Evolutionary conservation across 805 yeast genomes (phyloP).

Genomic region (Yamadazyma phyllophila): DNA sequence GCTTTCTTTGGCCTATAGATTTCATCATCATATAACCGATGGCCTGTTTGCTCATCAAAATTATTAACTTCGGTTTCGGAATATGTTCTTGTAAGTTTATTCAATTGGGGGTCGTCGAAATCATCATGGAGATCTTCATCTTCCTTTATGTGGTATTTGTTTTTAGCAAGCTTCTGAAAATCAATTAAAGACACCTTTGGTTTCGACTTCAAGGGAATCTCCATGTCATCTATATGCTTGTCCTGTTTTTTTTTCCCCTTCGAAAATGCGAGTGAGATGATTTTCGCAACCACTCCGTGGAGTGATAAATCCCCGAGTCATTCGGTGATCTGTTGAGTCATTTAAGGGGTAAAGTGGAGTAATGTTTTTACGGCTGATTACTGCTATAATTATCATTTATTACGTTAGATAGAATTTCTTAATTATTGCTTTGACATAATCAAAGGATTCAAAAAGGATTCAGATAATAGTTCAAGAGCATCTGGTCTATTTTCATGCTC

Average conservation of each 20-base stretch:
- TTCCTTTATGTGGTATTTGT: conserved; percentile 17
- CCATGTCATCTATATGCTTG: conserved; percentile 21
- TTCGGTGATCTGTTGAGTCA: not conserved
- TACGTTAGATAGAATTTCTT: not conserved
- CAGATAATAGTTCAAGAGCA: conserved; percentile 66
- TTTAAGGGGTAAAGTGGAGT: not conserved
- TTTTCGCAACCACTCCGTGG: conserved; percentile 5
- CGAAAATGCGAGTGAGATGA: conserved; percentile 5
- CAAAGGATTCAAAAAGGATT: conserved; percentile 55
- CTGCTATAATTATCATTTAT: not conserved
- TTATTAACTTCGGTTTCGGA: conserved; percentile 66
- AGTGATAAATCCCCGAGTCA: not conserved
- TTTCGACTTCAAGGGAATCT: conserved; percentile 39
- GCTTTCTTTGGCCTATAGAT: conserved; percentile 42
- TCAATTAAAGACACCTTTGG: conserved; percentile 39
- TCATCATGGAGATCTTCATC: not conserved
- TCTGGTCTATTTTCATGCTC: conserved; percentile 73
- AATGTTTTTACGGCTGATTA: not conserved
- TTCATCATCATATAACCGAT: conserved; percentile 52
- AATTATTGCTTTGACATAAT: conserved; percentile 37
- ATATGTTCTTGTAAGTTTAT: conserved; percentile 50
- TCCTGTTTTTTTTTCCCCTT: not conserved
- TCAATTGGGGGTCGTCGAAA: conserved; percentile 11
- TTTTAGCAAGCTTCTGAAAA: conserved; percentile 17
- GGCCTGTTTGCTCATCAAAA: conserved; percentile 55